A percentile compares a stretch with the other conserved stretches of the same genome.
Evolutionary conservation across 1,284 basidiomycete species (phyloP).

Genomic region (Puccinia polysora): DNA sequence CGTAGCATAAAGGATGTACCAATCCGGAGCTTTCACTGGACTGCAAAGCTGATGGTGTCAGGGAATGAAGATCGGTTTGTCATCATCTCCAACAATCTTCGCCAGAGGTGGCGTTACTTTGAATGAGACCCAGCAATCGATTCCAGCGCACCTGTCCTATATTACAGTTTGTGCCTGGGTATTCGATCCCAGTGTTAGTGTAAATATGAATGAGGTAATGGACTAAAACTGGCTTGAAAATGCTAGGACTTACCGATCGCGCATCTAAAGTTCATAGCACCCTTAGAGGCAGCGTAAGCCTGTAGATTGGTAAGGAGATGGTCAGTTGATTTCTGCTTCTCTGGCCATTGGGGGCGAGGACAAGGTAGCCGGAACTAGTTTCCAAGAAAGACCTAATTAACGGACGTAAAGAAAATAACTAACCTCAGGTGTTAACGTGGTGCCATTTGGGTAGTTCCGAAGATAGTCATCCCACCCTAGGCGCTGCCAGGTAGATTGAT

Average conservation of each 20-base stretch:
- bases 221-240: background rate
- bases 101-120: background rate
- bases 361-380: too few relatives aligned
- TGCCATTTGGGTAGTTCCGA: constrained; percentile 21
- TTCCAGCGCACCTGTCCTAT: constrained; percentile 29
- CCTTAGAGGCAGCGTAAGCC: constrained; percentile 30
- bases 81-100: background rate
- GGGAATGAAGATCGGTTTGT: background rate
- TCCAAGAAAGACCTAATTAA: too few relatives aligned
- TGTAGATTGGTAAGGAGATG: background rate
- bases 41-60: constrained; percentile 23
- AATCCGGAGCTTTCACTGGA: constrained; percentile 32
- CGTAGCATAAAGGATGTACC: constrained; percentile 40
- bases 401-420: background rate
- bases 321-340: background rate
- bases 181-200: background rate
- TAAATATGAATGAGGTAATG: background rate
- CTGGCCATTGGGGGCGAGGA: too few relatives aligned
- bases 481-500: constrained; percentile 34
- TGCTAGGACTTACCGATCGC: constrained; percentile 19
- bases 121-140: background rate
- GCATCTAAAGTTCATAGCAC: constrained; percentile 34
- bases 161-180: constrained; percentile 23
- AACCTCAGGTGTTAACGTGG: constrained; percentile 18
- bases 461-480: constrained; percentile 36